A percentile compares a stretch with the other conserved stretches of the same genome.
phyloP scores from a whole-genome alignment of 225 moss, liverwort and hornwort genomes.

The Marchantia polymorpha region DNA sequence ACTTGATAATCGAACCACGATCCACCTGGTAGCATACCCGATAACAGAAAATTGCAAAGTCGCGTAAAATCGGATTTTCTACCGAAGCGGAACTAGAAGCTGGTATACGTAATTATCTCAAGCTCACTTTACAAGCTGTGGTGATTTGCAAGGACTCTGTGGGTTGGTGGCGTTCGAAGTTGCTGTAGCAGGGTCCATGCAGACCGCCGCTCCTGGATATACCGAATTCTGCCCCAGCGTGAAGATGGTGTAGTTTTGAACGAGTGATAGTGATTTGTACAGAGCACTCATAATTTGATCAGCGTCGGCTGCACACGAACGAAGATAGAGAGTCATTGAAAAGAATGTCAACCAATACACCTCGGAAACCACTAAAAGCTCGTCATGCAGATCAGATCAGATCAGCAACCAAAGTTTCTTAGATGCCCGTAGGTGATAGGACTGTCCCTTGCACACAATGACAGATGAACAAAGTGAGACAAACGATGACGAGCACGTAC shows the following conservation, averaged over 20 bases:
- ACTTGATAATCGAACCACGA: no score
- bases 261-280: conserved; percentile 25
- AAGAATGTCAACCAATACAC: no score
- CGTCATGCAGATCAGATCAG: no score
- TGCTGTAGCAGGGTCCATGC: conserved; percentile 33
- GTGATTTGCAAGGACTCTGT: not conserved
- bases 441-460: no score
- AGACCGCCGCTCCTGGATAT: conserved; percentile 36
- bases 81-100: no score
- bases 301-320: not conserved
- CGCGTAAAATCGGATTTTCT: no score
- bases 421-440: not conserved
- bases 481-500: conserved; percentile 17
- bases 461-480: not conserved
- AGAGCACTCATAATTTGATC: conserved; percentile 6
- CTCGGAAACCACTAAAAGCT: no score
- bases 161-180: conserved; percentile 13
- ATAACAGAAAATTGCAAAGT: no score
- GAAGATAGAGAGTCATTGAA: no score
- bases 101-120: no score
- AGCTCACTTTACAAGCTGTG: not conserved
- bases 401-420: no score
- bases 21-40: no score
- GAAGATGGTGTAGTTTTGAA: conserved; percentile 44
- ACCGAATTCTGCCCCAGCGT: conserved; percentile 44